Evolutionary conservation across 345 rosid genomes (phyloP), one percentile per base, ranked within the genome.

Genomic region (Fremontodendron californicum): DNA sequence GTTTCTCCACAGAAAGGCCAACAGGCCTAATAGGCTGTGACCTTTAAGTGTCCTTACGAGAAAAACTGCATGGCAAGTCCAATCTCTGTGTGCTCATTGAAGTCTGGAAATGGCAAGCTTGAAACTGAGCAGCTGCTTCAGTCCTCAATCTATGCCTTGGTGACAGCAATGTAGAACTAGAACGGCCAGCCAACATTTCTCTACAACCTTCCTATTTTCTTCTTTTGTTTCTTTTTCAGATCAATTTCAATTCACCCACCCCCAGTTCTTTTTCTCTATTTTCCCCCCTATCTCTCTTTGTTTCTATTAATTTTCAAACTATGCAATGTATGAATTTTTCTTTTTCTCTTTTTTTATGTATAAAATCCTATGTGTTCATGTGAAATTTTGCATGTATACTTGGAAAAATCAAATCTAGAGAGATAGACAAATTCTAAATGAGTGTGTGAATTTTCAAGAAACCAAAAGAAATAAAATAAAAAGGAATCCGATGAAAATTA

Each of bases 101-200:
- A 52, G 91, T 90, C 83, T 88, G 96, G 74, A 89, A 96, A 84
- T 96, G 90, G 74, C 93, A 90, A 85, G 94, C 89, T 82, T 85
- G 92, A 79, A 87, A 89, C 87, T 90, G 94, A 85, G 92, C 86
- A 19, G 93, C n/a, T 75, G 94, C 84, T 85, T 96, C 99, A 78
- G 91, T 96, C 88, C 92, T 96, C 80, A 96, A 89, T 92, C 99
- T 90, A 86, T 93, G 89, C 88, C 98, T 93, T 48, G 99, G 99
- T 73, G 99, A 96, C 89, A 93, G 78, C 90, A 96, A 81, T 90
- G 97, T 82, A 65, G 98, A 89, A 81, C 96, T 93, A 78, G 99
- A 93, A 86, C 97, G 91, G 87, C 99, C 99, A 81, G 97, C 98
- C 99, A 96, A 93, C 99, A 96, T 95, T 33, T 83, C 88, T 93